Evolutionary conservation across 2,329 filamentous ascomycete species (phyloP).

Genomic region (Rhinocladiella similis): DNA sequence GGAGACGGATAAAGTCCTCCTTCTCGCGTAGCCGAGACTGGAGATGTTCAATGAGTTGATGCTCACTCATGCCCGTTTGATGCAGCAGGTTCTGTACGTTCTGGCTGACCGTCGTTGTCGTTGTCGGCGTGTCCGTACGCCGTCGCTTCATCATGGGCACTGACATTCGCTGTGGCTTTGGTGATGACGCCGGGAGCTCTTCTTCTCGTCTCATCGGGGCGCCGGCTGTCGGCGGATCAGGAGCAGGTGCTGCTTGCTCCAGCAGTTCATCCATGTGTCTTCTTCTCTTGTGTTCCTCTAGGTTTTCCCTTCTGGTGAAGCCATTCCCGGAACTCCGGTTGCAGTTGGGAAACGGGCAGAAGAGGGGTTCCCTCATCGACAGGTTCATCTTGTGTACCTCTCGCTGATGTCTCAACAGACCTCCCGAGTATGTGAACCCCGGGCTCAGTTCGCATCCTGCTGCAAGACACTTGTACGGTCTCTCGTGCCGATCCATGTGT

Average conservation of each 20-base stretch:
- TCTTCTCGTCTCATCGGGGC: neutral
- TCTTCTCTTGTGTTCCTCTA: conserved; percentile 87
- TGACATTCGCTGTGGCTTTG: neutral
- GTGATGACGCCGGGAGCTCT: neutral
- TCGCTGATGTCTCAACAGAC: conserved; percentile 83
- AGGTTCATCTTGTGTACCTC: conserved; percentile 92
- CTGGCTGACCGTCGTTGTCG: neutral
- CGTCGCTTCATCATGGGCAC: neutral
- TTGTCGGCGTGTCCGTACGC: neutral
- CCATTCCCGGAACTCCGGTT: conserved; percentile 85
- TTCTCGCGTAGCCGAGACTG: conserved; percentile 16
- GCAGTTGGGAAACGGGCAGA: conserved; percentile 79
- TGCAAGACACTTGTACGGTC: conserved; percentile 82
- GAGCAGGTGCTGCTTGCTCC: neutral
- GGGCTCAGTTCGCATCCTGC: conserved; percentile 87
- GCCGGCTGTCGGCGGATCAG: too few relatives aligned
- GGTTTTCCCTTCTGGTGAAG: conserved; percentile 90
- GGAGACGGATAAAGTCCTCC: conserved; percentile 19
- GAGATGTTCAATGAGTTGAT: conserved; percentile 15
- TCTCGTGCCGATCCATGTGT: conserved; percentile 97
- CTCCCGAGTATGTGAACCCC: conserved; percentile 93
- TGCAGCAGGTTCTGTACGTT: neutral
- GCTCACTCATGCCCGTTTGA: conserved; percentile 2
- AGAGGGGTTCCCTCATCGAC: conserved; percentile 78
- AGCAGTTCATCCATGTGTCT: conserved; percentile 58